A percentile compares a stretch with the other conserved stretches of the same genome.
Conservation (phyloP, 495 filamentous ascomycete genomes). For the Hapsidospora chrysogenum region DNA sequence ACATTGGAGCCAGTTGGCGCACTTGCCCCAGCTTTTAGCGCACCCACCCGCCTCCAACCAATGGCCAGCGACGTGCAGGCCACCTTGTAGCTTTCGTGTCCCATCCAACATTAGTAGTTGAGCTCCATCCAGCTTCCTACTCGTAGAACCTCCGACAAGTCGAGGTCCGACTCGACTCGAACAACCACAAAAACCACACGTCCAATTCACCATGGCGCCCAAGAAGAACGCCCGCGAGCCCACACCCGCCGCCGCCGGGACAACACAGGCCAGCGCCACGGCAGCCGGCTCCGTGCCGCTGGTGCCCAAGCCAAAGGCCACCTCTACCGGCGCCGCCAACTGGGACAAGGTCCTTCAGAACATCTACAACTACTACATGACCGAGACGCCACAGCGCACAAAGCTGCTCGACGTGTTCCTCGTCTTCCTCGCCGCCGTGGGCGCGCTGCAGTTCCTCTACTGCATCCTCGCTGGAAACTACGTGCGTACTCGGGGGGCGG, state of each 20-base stretch:
- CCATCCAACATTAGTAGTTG: no score
- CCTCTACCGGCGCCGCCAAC: conserved; percentile 5
- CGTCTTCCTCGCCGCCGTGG: conserved; percentile 73
- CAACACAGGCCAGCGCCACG: conserved; percentile 8
- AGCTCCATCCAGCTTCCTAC: no score
- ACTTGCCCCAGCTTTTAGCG: no score
- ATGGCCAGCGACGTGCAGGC: no score
- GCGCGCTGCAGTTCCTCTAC: conserved; percentile 83
- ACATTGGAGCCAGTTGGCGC: no score
- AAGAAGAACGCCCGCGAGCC: conserved; percentile 12
- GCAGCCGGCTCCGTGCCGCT: conserved; percentile 4
- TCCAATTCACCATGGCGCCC: conserved; percentile 18
- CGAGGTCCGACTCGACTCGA: no score
- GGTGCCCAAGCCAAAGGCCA: conserved; percentile 13
- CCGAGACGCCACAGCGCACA: conserved; percentile 71
- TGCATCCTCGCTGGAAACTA: conserved; percentile 89
- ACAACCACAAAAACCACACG: no score
- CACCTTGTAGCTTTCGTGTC: conserved; percentile 1
- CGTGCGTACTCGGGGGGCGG: conserved; percentile 37
- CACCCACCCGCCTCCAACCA: no score
- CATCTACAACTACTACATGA: conserved; percentile 60
- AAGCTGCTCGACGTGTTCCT: conserved; percentile 89
- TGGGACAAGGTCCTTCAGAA: conserved; percentile 28
- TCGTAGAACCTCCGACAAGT: not conserved
- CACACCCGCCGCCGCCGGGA: conserved; percentile 7